A percentile compares a stretch with the other conserved stretches of the same genome.
Conservation (phyloP, 2,329 filamentous ascomycete genomes). For the Monosporascus sp. region DNA sequence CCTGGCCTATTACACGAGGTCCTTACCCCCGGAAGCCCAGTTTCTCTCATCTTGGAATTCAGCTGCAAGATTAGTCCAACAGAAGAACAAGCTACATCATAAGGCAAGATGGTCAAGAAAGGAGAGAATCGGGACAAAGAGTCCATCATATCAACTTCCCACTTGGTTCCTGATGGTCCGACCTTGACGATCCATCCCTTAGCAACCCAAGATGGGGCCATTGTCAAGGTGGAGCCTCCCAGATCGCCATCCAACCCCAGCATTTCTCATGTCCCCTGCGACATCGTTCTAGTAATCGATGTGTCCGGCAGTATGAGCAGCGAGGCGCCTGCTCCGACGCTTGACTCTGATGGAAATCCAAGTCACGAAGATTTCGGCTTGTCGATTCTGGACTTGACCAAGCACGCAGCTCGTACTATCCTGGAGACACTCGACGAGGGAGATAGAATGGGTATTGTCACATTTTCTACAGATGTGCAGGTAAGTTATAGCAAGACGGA, state of each 20-base stretch:
- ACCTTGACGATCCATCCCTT: constrained; percentile 33
- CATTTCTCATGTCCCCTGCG: constrained; percentile 43
- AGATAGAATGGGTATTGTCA: constrained; percentile 54
- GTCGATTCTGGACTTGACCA: constrained; percentile 52
- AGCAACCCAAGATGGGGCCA: constrained; percentile 30
- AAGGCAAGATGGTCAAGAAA: no score
- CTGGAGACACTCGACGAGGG: constrained; percentile 47
- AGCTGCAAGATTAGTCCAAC: no score
- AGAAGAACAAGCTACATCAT: no score
- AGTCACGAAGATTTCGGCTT: constrained; percentile 41
- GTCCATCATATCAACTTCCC: not conserved
- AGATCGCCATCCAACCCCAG: constrained; percentile 19
- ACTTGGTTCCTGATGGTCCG: constrained; percentile 1
- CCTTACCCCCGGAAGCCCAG: no score
- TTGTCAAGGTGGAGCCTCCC: constrained; percentile 43
- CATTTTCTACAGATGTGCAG: constrained; percentile 38
- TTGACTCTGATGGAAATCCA: constrained; percentile 26
- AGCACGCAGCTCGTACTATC: constrained; percentile 54
- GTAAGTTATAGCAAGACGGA: constrained; percentile 12
- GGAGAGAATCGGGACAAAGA: no score
- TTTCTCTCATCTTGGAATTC: no score
- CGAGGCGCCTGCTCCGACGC: constrained; percentile 39
- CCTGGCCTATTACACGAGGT: no score
- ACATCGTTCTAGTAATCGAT: constrained; percentile 58
- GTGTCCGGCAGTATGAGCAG: constrained; percentile 51